Evolutionary conservation across 257 asterid species (phyloP), one percentile per base, ranked within the genome.

Genomic region (Jasminum sambac): DNA sequence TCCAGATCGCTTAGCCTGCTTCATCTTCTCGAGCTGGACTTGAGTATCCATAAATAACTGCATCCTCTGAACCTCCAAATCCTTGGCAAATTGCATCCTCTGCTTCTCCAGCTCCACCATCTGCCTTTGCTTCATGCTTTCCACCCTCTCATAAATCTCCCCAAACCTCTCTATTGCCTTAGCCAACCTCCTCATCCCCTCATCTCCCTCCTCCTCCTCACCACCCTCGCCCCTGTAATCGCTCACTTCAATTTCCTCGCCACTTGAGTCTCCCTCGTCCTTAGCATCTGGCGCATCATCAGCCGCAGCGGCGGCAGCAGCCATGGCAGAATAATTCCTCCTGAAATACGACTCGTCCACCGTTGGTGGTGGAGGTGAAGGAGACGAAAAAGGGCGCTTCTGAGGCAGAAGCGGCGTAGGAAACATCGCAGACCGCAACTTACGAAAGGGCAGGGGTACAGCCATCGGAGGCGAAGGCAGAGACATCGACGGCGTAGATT

Each of bases 1-100:
- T 8, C 83, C 78, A 38, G 81, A 75, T 39, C 83, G 77, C 74
- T 79, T 81, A 17, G 89, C 64, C 64, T 69, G 82, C 78, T 81
- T 84, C 64, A 81, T 68, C 81, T 84, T 89, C 79, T 81, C 89
- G 12, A 87, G 73, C 83, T 82, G 86, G 62, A 85, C 77, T 77
- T 81, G 95, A 71, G 90, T 79, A 78, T 90, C 96, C 87, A 88
- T 82, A 63, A 90, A 84, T 81, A 86, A 72, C 63, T 86, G 90
- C 92, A 90, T 86, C 84, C 95, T 79, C 75, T 86, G 90, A 63
- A 88, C 89, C 78, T 90, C 95, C 79, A 90, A 72, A 26, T 88
- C 96, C 63, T 86, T 87, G 24, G 87, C 85, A 71, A 89, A 83
- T 72, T 87, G 87, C 95, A 85, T 86, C 84, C 92, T 79, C 82